Evolutionary conservation across 78 protist genomes (phyloP).

Genomic region (Dictyostelium firmibasis): DNA sequence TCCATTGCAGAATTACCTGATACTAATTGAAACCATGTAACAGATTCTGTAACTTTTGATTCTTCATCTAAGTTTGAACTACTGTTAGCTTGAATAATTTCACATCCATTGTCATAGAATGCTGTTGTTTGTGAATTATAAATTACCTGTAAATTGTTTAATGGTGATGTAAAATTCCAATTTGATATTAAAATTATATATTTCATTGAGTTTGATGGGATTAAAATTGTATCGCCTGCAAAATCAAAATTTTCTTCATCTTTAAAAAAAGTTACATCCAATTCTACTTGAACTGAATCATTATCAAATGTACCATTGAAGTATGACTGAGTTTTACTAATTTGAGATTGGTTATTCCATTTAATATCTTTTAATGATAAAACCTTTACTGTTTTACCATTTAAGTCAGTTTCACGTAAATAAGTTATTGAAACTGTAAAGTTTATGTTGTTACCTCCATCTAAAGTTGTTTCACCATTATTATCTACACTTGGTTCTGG

Average conservation of each 20-base stretch:
- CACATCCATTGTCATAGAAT: not conserved
- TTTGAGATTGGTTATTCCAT: not conserved
- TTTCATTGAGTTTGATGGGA: conserved; percentile 29
- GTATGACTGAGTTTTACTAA: not conserved
- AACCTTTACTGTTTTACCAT: not conserved
- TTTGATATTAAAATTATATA: not conserved
- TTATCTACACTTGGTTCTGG: not conserved
- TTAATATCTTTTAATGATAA: conserved; percentile 4
- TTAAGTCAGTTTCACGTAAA: not conserved
- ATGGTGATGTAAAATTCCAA: not conserved
- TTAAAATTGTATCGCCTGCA: conserved; percentile 19
- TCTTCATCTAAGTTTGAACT: too few species aligned
- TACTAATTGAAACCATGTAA: conserved; percentile 31
- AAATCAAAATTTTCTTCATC: not conserved
- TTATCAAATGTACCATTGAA: not conserved
- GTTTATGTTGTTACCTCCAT: conserved; percentile 22
- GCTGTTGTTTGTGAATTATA: conserved; percentile 18
- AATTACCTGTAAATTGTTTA: conserved; percentile 19
- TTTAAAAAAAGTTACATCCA: not conserved
- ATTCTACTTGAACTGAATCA: not conserved
- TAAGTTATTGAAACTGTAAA: conserved; percentile 20
- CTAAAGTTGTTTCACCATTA: conserved; percentile 9
- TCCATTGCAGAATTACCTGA: conserved; percentile 9
- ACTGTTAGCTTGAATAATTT: not conserved
- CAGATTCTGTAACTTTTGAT: not conserved